Conservation (phyloP, 140 eudicot genomes). For the Bidens hawaiensis region DNA sequence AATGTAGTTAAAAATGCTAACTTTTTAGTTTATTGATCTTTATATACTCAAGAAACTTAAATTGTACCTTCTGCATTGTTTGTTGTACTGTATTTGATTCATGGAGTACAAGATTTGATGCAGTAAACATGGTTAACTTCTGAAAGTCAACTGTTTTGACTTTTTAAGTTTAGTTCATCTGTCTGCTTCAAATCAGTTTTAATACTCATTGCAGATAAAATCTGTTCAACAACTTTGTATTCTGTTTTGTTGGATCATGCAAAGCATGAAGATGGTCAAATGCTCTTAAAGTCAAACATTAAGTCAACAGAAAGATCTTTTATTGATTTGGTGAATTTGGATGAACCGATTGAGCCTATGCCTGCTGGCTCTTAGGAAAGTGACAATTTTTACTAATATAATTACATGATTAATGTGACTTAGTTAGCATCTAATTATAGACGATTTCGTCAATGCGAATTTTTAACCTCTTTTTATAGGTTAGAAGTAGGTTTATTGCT, state of each 20-base stretch:
- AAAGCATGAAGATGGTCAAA: conserved; percentile 1
- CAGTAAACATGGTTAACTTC: conserved; percentile 14
- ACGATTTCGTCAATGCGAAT: background rate
- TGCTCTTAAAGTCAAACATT: conserved; percentile 10
- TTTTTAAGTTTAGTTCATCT: conserved; percentile 27
- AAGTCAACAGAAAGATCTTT: background rate
- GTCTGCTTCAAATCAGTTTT: conserved; percentile 17
- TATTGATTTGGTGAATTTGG: conserved; percentile 3
- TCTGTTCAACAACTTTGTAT: conserved; percentile 21
- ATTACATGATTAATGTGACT: conserved; percentile 5
- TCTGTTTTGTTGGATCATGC: background rate
- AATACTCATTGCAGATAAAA: conserved; percentile 18
- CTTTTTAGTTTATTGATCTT: background rate
- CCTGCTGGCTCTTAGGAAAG: conserved; percentile 28
- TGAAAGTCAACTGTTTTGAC: conserved; percentile 16
- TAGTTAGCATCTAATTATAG: background rate
- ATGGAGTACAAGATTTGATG: conserved; percentile 20
- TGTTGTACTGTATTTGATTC: background rate
- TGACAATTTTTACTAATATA: conserved; percentile 10
- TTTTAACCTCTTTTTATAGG: background rate
- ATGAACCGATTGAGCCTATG: conserved; percentile 3
- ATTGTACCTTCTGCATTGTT: conserved; percentile 6
- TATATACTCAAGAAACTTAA: too few species aligned
- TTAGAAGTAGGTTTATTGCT: background rate
- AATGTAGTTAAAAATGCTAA: background rate